Evolutionary conservation across 2,329 filamentous ascomycete genomes (phyloP), one percentile per base, ranked within the genome.

Genomic region (Colletotrichum chrysophilum): DNA sequence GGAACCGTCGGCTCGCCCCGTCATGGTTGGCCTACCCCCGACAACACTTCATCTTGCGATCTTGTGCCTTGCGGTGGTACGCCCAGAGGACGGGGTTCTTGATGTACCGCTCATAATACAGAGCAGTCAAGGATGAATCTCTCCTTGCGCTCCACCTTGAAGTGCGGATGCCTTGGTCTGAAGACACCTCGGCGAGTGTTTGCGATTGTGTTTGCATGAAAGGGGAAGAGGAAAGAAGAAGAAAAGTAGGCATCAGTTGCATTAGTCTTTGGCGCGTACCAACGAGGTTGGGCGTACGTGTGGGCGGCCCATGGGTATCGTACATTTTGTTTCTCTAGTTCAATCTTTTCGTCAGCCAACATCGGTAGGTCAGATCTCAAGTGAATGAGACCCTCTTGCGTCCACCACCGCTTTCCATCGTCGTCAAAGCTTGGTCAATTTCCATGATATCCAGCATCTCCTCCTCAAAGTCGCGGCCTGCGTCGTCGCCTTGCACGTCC

Each of bases 121-220:
- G 90, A 93, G 91, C 89, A 88, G 86, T 89, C 91, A 93, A 93
- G 92, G 92, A 93, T 91, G 86, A 87, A 83, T 92, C 92, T 93
- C 91, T 90, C 92, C 92, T 93, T 93, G 91, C 91, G 91, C 92
- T 93, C 91, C 92, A 93, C 92, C 92, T 91, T 89, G 91, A 91
- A 91, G 90, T 92, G 92, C 92, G 92, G 91, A 91, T 69, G 68
- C 28, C 66, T 76, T 71, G 65, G 55, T 61, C 48, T 55, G 5
- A 32, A n/a, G 28, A 60, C 32, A 65, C 38, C 10, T 48, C 12
- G 71, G 71, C 61, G 14, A 12, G 14, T 66, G 62, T 48, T 38
- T 56, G 14, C 43, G 58, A n/a, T 43, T 61, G 30, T 4, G n/a
- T 34, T 62, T 36, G 55, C 16, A 58, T 18, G 13, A 34, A 28